phyloP scores from a whole-genome alignment of 306 rosid genomes.

The Citrullus mucosospermus region DNA sequence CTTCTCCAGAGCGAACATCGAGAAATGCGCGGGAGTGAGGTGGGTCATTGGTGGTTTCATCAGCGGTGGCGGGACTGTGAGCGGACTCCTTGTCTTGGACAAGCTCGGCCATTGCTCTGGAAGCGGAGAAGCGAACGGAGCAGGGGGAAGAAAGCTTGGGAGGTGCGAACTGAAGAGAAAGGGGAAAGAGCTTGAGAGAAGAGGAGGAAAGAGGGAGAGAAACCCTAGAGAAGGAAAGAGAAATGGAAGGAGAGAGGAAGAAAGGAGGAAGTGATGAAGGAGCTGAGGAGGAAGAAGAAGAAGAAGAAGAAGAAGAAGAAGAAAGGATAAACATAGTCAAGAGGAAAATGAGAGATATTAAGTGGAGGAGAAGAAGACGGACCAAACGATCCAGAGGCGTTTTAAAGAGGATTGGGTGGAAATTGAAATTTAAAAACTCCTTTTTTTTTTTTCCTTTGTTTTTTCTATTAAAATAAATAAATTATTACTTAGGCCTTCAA shows the following conservation, averaged over 20 bases:
- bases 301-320: too few species aligned
- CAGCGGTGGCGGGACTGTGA: background rate
- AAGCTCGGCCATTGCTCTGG: constrained; percentile 32
- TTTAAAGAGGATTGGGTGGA: background rate
- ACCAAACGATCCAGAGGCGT: background rate
- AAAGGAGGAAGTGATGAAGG: constrained; percentile 11
- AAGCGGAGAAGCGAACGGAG: constrained; percentile 13
- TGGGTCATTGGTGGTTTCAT: constrained; percentile 6
- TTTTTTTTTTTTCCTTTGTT: too few species aligned
- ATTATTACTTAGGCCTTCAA: too few species aligned
- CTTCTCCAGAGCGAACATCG: constrained; percentile 24
- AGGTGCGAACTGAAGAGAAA: constrained; percentile 12
- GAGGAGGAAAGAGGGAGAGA: constrained; percentile 5
- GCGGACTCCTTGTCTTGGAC: constrained; percentile 21
- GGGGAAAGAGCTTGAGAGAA: constrained; percentile 14
- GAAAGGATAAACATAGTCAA: constrained; percentile 32
- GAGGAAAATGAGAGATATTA: background rate
- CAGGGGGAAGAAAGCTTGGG: constrained; percentile 13
- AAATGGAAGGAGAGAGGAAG: constrained; percentile 2
- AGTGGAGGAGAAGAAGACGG: background rate
- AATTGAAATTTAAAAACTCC: too few species aligned
- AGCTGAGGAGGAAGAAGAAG: constrained; percentile 12
- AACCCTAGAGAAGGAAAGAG: constrained; percentile 9
- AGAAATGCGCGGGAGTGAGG: constrained; percentile 34
- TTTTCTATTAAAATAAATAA: too few species aligned